Evolutionary conservation across 805 yeast species (phyloP), one percentile per base, ranked within the genome.

Genomic region (Pichia nanzhaoensis): DNA sequence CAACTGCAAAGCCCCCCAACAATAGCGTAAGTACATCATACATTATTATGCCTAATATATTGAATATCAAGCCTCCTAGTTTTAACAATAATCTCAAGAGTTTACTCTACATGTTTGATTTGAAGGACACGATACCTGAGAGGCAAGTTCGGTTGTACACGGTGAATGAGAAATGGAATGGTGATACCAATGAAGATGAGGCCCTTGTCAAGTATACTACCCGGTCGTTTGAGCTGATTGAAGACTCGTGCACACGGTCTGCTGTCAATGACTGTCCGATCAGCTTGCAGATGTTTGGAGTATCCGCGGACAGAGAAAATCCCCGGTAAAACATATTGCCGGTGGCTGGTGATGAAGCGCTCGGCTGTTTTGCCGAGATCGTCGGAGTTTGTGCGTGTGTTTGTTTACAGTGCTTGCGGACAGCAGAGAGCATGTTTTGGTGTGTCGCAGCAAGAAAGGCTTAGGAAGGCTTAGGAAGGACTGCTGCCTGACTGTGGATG

Each of bases 221-320:
- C 38, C 69, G 74, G 48, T 65, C 78, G 12, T 78, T 78, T 59
- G 86, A 80, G 51, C 55, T 78, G 51, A 67, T 80, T 37, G 84
- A 79, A 53, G 84, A 80, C 44, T 65, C 80, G 1, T 73, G 67
- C 50, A 74, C 79, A 1, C 53, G 62, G 6, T 63, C 67, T 46
- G 65, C 72, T 5, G 50, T 66, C 24, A 78, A 78, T 56, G 84
- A 80, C 52, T 69, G 75, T 0, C 73, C 82, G 2, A 57, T 80
- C 16, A 74, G 74, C 46, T 59, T 80, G 43, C 72, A 76, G 16
- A 60, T 73, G 44, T 80, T 80, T 57, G 82, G 75, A 43, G 70
- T 78, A 3, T 67, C 74, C 16, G 56, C 70, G 2, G 79, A 75
- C 41, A 64, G 63, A 46, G 68, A 66, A 43, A 74, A 76, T 49